Percentiles rank a stretch among this genome's conserved stretches.
These are phyloP conservation scores for Chrysopogon serrulatus DNA, from an alignment of 176 grass and related monocot genomes.

Conservation along the genomic window DNA sequence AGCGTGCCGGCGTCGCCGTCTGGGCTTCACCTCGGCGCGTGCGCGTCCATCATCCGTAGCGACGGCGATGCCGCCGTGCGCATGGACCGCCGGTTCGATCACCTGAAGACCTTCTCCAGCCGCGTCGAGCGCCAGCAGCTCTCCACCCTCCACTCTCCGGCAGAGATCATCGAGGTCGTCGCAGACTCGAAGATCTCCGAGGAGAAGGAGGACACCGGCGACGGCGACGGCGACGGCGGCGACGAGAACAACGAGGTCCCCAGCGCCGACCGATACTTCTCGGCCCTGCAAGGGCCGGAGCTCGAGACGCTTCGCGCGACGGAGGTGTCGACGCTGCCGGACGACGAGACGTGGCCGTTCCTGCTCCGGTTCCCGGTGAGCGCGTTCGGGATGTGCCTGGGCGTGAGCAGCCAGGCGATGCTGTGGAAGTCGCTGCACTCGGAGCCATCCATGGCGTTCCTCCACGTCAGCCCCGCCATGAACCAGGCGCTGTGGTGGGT, in stretches of 20 bases:
- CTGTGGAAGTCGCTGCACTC: slow-evolving; percentile 62
- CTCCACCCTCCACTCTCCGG: slow-evolving; percentile 55
- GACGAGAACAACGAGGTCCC: slow-evolving; percentile 22
- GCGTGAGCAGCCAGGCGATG: slow-evolving; percentile 73
- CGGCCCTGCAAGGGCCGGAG: slow-evolving; percentile 74
- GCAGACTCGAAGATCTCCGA: neutral
- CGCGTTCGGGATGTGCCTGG: no score
- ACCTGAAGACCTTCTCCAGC: slow-evolving; percentile 77
- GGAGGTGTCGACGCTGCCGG: slow-evolving; percentile 50
- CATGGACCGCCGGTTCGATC: slow-evolving; percentile 55
- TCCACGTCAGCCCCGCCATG: slow-evolving; percentile 23
- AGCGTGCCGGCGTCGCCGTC: slow-evolving; percentile 60
- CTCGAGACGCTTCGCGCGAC: slow-evolving; percentile 55
- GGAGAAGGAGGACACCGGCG: slow-evolving; percentile 33
- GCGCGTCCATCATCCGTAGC: neutral
- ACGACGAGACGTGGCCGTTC: slow-evolving; percentile 79
- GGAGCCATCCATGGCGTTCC: slow-evolving; percentile 36
- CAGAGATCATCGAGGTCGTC: neutral
- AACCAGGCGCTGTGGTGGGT: slow-evolving; percentile 63
- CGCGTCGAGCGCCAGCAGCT: slow-evolving; percentile 66
- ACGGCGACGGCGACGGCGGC: neutral
- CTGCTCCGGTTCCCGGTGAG: no score
- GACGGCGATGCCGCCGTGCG: neutral
- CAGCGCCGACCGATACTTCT: slow-evolving; percentile 63
- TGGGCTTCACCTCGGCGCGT: slow-evolving; percentile 30